Base-by-base conservation (phyloP, 768 basidiomycete species). In the Rhodotorula kratochvilovae region DNA sequence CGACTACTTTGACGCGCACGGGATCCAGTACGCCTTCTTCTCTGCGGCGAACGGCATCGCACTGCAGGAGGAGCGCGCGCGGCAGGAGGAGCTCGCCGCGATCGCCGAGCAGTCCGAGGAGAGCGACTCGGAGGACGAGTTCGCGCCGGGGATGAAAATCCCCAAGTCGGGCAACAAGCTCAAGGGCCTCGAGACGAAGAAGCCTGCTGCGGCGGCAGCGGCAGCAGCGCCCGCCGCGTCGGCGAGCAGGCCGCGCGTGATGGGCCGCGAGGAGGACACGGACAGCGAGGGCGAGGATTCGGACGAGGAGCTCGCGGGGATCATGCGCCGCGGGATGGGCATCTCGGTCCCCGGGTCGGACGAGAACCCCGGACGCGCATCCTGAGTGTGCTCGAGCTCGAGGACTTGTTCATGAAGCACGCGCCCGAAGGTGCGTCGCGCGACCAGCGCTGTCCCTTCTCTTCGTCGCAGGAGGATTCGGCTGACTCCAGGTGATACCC, bases 21-120 rank as follows among this genome's bases (percentile, higher is more conserved):
- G 85, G 15, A 83, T 94, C 54, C 84, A 83, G 68, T 96, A 90
- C 77, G 92, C 91, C 0, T 95, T 99, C 79, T 95, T 94, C 82
- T 93, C 96, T 13, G 93, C 96, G 13, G 85, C 90, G 19, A 90
- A 91, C 81, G 92, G 91, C 36, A 83, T 87, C 8, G 92, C 91
- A 33, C 77, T 92, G 48, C 95, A 97, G 69, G 86, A 90, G 79
- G 87, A 86, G 65, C 83, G 88, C 54, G 64, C 63, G 58, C 80
- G 85, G 76, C 73, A 79, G 53, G 75, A 79, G 65, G 71, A 76
- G 77, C 63, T 75, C 62, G 75, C 75, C 10, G 56, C 56, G 23
- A 36, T 57, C 51, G 51, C 27, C 51, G 51, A 53, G 31, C 77
- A 76, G 50, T 65, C 76, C 33, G 79, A 76, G 35, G 75, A 75